Evolutionary conservation across 1,284 basidiomycete species (phyloP).

Genomic region (Cryptococcus depauperatus): DNA sequence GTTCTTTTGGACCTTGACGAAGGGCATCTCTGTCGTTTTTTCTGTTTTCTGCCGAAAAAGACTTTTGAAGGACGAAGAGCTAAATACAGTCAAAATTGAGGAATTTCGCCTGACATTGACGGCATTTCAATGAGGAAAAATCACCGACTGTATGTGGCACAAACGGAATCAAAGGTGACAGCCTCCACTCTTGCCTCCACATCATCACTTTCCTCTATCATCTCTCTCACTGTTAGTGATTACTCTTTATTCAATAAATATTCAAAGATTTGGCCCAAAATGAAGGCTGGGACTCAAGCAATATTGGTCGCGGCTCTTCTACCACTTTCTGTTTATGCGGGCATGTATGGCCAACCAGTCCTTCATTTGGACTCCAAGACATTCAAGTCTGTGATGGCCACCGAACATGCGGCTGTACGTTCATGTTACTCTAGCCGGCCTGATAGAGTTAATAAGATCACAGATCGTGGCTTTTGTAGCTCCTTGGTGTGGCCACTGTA

Average conservation of each 20-base stretch:
- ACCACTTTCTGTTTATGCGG: conserved; percentile 56
- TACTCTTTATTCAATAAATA: too few species aligned
- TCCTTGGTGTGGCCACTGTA: conserved; percentile 75
- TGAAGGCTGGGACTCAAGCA: too few species aligned
- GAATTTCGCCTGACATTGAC: too few species aligned
- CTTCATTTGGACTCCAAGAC: conserved; percentile 65
- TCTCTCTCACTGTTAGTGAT: too few species aligned
- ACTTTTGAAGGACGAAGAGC: too few species aligned
- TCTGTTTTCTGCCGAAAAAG: conserved; percentile 1
- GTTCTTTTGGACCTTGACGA: conserved; percentile 52
- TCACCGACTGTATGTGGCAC: too few species aligned
- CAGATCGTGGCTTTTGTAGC: conserved; percentile 76
- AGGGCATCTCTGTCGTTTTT: conserved; percentile 46
- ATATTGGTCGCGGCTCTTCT: conserved; percentile 13
- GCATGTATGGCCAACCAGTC: conserved; percentile 64
- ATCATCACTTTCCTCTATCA: too few species aligned
- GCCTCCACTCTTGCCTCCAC: too few species aligned
- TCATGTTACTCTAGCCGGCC: background rate
- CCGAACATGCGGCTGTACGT: conserved; percentile 55
- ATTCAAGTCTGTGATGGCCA: conserved; percentile 66
- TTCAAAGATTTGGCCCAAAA: too few species aligned
- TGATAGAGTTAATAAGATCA: conserved; percentile 7
- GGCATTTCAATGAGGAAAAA: too few species aligned
- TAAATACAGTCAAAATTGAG: too few species aligned
- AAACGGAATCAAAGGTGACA: too few species aligned